Percentiles rank a stretch among this genome's conserved stretches.
Conservation (phyloP, 176 grass and related monocot genomes). For the Poa annua region DNA sequence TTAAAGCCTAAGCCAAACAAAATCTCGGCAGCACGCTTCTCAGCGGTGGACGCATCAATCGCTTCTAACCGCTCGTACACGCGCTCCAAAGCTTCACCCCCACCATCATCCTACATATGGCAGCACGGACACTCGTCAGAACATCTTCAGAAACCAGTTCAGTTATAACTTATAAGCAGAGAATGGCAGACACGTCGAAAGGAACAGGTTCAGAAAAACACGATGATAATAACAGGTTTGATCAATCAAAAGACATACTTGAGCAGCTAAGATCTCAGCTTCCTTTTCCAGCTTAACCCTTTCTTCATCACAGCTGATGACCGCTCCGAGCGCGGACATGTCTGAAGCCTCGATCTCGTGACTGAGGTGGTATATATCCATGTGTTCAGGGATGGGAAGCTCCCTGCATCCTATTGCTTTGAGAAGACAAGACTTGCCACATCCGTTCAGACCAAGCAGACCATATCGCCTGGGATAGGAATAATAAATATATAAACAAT, state of each 20-base stretch:
- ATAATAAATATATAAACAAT: background rate
- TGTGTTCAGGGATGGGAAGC: conserved; percentile 74
- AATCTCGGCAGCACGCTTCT: conserved; percentile 95
- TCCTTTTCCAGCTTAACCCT: conserved; percentile 76
- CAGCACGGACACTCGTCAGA: background rate
- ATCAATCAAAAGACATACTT: conserved; percentile 2
- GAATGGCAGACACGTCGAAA: background rate
- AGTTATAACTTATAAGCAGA: background rate
- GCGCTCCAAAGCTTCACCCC: conserved; percentile 81
- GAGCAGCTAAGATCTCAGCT: conserved; percentile 61
- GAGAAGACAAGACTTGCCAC: conserved; percentile 82
- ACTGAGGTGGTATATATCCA: conserved; percentile 83
- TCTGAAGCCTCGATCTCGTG: conserved; percentile 89
- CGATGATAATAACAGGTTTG: background rate
- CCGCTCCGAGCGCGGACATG: conserved; percentile 76
- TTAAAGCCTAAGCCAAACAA: conserved; percentile 90
- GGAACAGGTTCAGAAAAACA: background rate
- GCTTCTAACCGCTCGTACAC: conserved; percentile 88
- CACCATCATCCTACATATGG: conserved; percentile 70
- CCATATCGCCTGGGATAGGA: conserved; percentile 71
- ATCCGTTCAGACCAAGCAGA: conserved; percentile 85
- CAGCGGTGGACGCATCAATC: conserved; percentile 86
- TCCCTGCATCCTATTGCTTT: conserved; percentile 72
- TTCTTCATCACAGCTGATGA: conserved; percentile 89
- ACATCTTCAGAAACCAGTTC: background rate